phyloP scores from a whole-genome alignment of 2,329 filamentous ascomycete genomes.

The Westerdykella ornata region DNA sequence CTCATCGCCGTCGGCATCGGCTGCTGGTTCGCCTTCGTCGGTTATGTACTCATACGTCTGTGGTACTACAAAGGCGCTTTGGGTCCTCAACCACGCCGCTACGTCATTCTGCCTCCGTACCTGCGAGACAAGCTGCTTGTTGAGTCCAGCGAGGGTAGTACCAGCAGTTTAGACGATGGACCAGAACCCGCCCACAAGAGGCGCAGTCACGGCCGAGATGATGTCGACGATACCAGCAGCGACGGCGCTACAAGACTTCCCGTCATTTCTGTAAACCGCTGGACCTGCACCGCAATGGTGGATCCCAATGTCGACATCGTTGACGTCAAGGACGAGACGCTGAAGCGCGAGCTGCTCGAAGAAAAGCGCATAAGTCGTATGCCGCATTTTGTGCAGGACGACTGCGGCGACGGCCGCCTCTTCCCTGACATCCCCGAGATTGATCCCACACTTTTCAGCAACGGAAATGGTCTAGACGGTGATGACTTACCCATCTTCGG shows the following conservation, averaged over 20 bases:
- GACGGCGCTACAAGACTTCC: neutral
- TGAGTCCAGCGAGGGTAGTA: too few relatives aligned
- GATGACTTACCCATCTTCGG: too few relatives aligned
- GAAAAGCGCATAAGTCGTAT: constrained; percentile 20
- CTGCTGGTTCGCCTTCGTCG: constrained; percentile 17
- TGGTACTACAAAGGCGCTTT: constrained; percentile 23
- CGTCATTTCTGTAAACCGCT: neutral
- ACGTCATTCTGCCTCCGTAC: constrained; percentile 15
- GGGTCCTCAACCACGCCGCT: constrained; percentile 13
- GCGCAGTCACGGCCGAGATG: too few relatives aligned
- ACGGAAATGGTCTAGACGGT: too few relatives aligned
- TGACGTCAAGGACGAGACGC: too few relatives aligned
- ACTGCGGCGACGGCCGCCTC: constrained; percentile 24
- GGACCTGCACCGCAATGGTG: neutral
- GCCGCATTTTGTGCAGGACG: constrained; percentile 24
- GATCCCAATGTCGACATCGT: constrained; percentile 2
- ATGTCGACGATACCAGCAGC: neutral
- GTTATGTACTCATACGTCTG: constrained; percentile 15
- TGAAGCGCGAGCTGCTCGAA: constrained; percentile 13
- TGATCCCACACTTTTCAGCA: neutral
- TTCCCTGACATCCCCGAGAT: constrained; percentile 18
- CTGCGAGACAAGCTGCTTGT: neutral
- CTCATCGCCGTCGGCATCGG: constrained; percentile 12
- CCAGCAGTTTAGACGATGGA: neutral
- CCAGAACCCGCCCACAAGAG: too few relatives aligned